Evolutionary conservation across 306 rosid genomes (phyloP), one percentile per base, ranked within the genome.

Genomic region (Pterocarpus macrocarpus): DNA sequence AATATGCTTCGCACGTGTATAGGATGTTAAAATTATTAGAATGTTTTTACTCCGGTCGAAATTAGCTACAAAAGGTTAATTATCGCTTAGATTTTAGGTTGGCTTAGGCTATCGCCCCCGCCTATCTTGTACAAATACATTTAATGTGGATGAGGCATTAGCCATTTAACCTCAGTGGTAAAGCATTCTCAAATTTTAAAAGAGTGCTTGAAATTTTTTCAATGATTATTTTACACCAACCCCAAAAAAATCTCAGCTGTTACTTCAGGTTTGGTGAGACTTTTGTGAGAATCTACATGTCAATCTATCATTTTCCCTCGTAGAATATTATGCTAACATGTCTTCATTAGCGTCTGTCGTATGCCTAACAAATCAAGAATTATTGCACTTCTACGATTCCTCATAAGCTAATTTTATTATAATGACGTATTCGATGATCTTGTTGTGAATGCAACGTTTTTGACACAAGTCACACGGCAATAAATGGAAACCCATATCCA

Each of bases 401-500:
- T 7, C 28, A 55, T 55, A 15, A 55, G 22, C 61, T 55, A 55
- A 55, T 55, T 55, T 15, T 15, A 15, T 10, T 55, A 16, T 15
- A 55, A 17, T 55, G 61, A 55, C 61, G 32, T 16, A 55, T 55
- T 55, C 7, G 61, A 55, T 55, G 32, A 55, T 44, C 59, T 34
- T 8, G 16, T 8, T 2, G 8, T 67, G 78, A 62, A 61, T 74
- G 64, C 30, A 58, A 53, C 53, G 84, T 74, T 71, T 56, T 67
- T 7, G 30, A 33, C 64, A 32, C 32, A 55, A 53, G 13, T 34
- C 49, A 47, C 65, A 41, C 35, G 0, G 0, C 12, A 73, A 53
- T n/a, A 43, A 33, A 66, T 66, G 71, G 34, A 67, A 59, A 35
- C 17, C 17, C 36, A 33, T 17, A 6, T 3, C 47, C 3, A 65